These are phyloP conservation scores for Oryza coarctata DNA, from an alignment of 176 grass and related monocot species.

Conservation along the genomic window DNA sequence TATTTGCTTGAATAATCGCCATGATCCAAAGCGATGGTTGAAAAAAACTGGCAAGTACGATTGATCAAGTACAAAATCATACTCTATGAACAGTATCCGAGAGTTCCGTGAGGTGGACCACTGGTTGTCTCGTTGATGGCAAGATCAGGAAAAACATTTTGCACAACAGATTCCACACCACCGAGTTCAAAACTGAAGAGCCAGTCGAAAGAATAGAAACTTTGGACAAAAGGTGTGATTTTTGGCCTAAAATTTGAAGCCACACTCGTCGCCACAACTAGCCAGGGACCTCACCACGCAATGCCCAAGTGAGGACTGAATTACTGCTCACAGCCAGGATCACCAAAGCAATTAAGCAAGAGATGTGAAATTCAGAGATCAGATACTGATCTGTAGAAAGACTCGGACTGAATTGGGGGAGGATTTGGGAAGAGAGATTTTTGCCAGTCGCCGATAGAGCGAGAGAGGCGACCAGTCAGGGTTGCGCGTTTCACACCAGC, in stretches of 20 bases:
- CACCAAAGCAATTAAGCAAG: neutral
- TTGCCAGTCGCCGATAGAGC: neutral
- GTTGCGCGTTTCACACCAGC: neutral
- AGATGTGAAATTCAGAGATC: neutral
- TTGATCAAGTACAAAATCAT: neutral
- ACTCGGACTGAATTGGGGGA: neutral
- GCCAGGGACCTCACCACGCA: neutral
- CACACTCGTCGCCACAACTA: neutral
- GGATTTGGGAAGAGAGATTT: neutral
- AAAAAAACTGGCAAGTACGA: neutral
- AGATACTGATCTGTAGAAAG: neutral
- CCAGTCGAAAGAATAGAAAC: neutral
- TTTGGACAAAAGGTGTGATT: conserved; percentile 20
- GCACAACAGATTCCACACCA: conserved; percentile 3
- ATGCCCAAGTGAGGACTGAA: neutral
- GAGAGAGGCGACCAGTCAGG: neutral
- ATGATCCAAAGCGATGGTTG: neutral
- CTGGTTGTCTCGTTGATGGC: neutral
- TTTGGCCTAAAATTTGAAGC: neutral
- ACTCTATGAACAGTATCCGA: neutral
- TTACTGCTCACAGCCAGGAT: too few species aligned
- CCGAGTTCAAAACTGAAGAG: conserved; percentile 23
- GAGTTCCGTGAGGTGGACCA: conserved; percentile 17
- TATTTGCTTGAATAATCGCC: conserved; percentile 11
- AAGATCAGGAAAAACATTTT: neutral